These are phyloP conservation scores for Delonix regia DNA, from an alignment of 306 rosid genomes.

Conservation along the genomic window DNA sequence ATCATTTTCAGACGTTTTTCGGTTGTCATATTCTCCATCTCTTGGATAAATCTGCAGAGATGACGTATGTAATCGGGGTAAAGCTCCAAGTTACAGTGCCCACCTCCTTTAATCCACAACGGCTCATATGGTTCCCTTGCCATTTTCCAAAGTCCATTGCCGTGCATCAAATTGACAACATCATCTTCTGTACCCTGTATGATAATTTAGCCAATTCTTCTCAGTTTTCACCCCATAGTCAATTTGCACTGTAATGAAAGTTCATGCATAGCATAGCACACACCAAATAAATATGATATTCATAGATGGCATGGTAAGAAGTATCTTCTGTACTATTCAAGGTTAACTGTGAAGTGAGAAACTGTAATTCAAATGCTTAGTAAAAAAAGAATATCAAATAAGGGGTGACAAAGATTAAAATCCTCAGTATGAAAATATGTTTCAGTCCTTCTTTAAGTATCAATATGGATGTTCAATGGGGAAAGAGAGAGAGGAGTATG, in stretches of 20 bases:
- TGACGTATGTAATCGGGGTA: constrained; percentile 96
- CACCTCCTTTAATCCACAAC: constrained; percentile 95
- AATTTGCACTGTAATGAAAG: not conserved
- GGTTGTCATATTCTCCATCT: constrained; percentile 88
- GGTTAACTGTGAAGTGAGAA: not conserved
- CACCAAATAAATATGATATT: not conserved
- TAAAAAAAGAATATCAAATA: not conserved
- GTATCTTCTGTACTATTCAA: not conserved
- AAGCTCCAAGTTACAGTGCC: constrained; percentile 98
- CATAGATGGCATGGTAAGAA: not conserved
- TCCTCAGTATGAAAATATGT: not conserved
- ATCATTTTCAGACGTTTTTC: constrained; percentile 70
- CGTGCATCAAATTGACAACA: constrained; percentile 92
- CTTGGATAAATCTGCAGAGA: constrained; percentile 77
- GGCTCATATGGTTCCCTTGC: constrained; percentile 91
- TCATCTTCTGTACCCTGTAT: constrained; percentile 96
- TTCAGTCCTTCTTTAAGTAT: not conserved
- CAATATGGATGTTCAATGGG: not conserved
- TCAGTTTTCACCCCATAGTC: not conserved
- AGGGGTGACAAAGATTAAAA: not conserved
- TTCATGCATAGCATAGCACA: not conserved
- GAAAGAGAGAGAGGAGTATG: not conserved
- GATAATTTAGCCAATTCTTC: constrained; percentile 34
- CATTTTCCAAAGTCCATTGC: constrained; percentile 87
- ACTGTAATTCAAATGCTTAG: not conserved